phyloP scores from a whole-genome alignment of 345 rosid genomes.

The Toxicodendron radicans region DNA sequence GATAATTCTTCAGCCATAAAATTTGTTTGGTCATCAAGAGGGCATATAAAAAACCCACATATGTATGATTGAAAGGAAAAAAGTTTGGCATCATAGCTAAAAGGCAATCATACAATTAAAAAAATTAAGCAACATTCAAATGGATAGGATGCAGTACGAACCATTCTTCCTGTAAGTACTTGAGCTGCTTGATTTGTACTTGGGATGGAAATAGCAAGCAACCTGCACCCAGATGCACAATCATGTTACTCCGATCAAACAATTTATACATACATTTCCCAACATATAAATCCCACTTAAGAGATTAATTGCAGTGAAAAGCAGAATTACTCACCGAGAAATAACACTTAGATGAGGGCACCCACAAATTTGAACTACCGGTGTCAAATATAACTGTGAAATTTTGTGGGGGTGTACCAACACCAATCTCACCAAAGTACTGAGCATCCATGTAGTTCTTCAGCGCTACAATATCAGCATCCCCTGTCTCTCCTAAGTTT shows the following conservation, averaged over 20 bases:
- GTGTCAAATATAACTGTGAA: constrained; percentile 94
- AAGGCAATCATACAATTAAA: neutral
- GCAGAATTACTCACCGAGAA: constrained; percentile 61
- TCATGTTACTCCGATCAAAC: neutral
- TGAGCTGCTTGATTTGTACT: constrained; percentile 69
- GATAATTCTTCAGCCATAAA: neutral
- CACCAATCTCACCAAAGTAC: constrained; percentile 86
- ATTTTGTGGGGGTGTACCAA: constrained; percentile 86
- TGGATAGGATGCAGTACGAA: constrained; percentile 23
- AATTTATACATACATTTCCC: neutral
- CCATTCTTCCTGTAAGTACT: constrained; percentile 78
- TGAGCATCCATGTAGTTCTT: constrained; percentile 96
- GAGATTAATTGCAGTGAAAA: neutral
- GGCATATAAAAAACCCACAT: neutral
- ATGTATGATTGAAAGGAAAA: neutral
- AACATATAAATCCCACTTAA: neutral
- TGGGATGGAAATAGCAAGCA: constrained; percentile 74
- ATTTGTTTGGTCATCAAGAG: neutral
- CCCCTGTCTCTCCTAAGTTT: constrained; percentile 46
- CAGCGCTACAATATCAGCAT: constrained; percentile 61
- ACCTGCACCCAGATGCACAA: constrained; percentile 37
- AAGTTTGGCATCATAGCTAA: neutral
- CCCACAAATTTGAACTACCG: constrained; percentile 96
- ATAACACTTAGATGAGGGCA: constrained; percentile 84
- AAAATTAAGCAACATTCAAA: neutral